Conservation (phyloP, 129 eudicot species). For the Tanacetum coccineum region DNA sequence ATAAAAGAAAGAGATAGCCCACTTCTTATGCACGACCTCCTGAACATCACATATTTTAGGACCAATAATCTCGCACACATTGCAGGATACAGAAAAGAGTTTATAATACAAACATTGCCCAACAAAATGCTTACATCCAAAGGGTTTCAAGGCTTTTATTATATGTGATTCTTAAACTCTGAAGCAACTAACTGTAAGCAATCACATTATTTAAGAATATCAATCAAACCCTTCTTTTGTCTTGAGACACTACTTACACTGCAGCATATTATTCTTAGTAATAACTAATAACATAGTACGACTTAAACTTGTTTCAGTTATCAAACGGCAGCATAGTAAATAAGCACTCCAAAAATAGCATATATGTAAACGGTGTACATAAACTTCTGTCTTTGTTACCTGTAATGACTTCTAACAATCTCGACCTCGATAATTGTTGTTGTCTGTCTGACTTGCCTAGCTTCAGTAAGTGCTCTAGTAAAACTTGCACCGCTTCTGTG, state of each 20-base stretch:
- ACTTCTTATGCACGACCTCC: not conserved
- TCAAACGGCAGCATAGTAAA: not conserved
- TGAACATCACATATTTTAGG: not conserved
- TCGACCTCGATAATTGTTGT: conserved; percentile 33
- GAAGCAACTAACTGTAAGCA: not conserved
- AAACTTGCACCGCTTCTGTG: conserved; percentile 75
- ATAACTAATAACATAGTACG: not conserved
- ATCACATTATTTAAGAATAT: not conserved
- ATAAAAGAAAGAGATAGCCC: not conserved
- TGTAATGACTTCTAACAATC: conserved; percentile 73
- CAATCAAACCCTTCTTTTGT: not conserved
- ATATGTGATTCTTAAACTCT: not conserved
- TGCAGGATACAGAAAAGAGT: not conserved
- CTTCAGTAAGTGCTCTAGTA: conserved; percentile 54
- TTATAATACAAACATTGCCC: not conserved
- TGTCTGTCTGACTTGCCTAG: conserved; percentile 41
- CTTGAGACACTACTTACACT: not conserved
- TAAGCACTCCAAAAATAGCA: not conserved
- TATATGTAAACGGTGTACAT: not conserved
- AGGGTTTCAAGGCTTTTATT: not conserved
- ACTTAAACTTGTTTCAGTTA: not conserved
- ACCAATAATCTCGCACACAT: not conserved
- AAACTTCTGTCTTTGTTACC: conserved; percentile 32
- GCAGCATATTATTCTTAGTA: not conserved
- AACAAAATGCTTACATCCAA: not conserved